Evolutionary conservation across 345 rosid species (phyloP), one percentile per base, ranked within the genome.

Genomic region (Rubroshorea leprosula): DNA sequence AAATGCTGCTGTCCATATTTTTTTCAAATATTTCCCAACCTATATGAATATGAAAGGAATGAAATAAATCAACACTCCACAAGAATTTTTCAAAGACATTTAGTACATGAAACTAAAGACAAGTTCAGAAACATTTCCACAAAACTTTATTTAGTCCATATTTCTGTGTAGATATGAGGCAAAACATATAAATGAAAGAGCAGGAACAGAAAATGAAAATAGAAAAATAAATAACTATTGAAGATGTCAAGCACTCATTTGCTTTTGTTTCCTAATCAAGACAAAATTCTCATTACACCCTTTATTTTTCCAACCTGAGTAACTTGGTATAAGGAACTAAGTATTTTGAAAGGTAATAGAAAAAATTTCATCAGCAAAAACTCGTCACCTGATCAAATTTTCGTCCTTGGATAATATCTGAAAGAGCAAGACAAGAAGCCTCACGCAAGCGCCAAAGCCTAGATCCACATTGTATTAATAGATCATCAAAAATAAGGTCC

Each of bases 361-460:
- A 8, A 35, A 61, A 39, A 16, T 23, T 50, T 46, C 18, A 51
- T 51, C 74, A 46, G 1, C 0, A 25, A 54, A 73, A 67, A 57
- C n/a, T 58, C 54, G 55, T 58, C 62, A 92, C 98, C 96, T 89
- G 93, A 66, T 76, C 80, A 73, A 86, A 92, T 72, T 76, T 89
- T 54, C 89, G 78, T 45, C 98, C 98, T 75, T 92, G 98, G 66
- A 92, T 74, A 60, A 92, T 80, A 81, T 92, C 98, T 62, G 95
- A 87, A 74, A 92, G 87, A 57, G 96, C 95, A 58, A 81, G 85
- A 81, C 95, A 86, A 17, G 96, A 84, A 70, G 96, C 98, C 75
- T 92, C 98, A 62, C 95, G 90, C 10, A 95, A 84, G 57, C 95
- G 96, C 93, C 96, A 89, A 61, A 92, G 95, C 78, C 96, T 78